phyloP scores from a whole-genome alignment of 2,329 filamentous ascomycete genomes.

The Fusarium tuaranense region DNA sequence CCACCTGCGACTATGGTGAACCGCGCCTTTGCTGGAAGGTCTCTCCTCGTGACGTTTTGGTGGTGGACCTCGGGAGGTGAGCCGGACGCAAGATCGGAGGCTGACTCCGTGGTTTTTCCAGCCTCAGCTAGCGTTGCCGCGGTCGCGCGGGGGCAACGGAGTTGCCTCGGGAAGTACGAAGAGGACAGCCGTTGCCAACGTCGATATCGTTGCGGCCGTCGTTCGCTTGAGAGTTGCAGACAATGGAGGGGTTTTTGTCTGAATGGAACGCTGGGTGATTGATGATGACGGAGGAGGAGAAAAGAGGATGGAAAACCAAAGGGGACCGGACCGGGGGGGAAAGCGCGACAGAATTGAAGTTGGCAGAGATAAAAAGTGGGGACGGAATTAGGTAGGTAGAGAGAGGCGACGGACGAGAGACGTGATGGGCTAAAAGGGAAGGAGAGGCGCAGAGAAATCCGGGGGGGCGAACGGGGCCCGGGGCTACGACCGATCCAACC shows the following conservation, averaged over 20 bases:
- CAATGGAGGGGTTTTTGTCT: neutral
- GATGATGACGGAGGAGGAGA: slow-evolving; percentile 2
- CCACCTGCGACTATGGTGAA: neutral
- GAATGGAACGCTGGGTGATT: slow-evolving; percentile 11
- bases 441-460: slow-evolving; percentile 42
- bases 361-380: slow-evolving; percentile 33
- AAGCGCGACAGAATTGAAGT: slow-evolving; percentile 28
- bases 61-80: slow-evolving; percentile 35
- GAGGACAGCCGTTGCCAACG: slow-evolving; percentile 17
- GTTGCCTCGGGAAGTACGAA: slow-evolving; percentile 34
- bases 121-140: slow-evolving; percentile 36
- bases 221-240: neutral
- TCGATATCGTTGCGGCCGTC: neutral
- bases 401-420: neutral
- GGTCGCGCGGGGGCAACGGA: slow-evolving; percentile 35
- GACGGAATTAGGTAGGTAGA: neutral
- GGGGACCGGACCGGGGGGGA: slow-evolving; percentile 24
- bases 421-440: slow-evolving; percentile 17
- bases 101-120: slow-evolving; percentile 39
- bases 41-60: slow-evolving; percentile 35
- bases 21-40: slow-evolving; percentile 10
- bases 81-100: slow-evolving; percentile 39
- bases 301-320: slow-evolving; percentile 16
- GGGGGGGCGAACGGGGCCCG: slow-evolving; percentile 40
- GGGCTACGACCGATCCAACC: slow-evolving; percentile 36